These are phyloP conservation scores for Aspergillus pseudonomiae DNA, from an alignment of 2,329 filamentous ascomycete genomes.

Conservation along the genomic window DNA sequence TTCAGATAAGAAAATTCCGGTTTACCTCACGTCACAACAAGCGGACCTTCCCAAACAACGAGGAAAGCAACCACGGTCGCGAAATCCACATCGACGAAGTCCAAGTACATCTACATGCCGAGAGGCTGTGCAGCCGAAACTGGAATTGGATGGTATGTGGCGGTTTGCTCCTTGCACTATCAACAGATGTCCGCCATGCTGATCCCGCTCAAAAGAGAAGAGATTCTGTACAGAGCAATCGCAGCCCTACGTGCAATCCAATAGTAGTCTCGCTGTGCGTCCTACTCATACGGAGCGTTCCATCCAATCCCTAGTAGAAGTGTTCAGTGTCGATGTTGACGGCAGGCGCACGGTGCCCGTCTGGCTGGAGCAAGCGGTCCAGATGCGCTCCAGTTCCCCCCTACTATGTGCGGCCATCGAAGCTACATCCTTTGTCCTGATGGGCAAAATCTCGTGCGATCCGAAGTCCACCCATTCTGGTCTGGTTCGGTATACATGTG, in stretches of 20 bases:
- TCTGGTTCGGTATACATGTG: neutral
- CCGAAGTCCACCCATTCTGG: neutral
- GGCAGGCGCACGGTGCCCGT: neutral
- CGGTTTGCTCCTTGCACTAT: neutral
- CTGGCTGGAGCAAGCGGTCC: neutral
- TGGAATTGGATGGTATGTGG: constrained; percentile 1
- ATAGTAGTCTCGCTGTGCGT: neutral
- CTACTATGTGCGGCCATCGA: constrained; percentile 1
- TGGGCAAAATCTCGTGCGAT: neutral
- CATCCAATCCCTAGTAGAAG: constrained; percentile 3
- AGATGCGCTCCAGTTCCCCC: neutral
- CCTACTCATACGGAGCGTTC: neutral
- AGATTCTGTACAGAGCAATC: neutral
- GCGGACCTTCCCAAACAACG: neutral
- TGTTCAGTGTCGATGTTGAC: neutral
- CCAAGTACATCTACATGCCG: neutral
- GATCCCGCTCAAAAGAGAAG: neutral
- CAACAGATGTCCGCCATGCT: neutral
- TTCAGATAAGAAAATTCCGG: neutral
- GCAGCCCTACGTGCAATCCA: neutral
- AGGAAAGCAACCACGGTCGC: neutral
- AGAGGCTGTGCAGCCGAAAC: neutral
- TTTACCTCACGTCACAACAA: neutral
- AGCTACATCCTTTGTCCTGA: neutral
- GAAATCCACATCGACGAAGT: neutral